phyloP scores from a whole-genome alignment of 108 stramenopile genomes.

The Seminavis robusta region DNA sequence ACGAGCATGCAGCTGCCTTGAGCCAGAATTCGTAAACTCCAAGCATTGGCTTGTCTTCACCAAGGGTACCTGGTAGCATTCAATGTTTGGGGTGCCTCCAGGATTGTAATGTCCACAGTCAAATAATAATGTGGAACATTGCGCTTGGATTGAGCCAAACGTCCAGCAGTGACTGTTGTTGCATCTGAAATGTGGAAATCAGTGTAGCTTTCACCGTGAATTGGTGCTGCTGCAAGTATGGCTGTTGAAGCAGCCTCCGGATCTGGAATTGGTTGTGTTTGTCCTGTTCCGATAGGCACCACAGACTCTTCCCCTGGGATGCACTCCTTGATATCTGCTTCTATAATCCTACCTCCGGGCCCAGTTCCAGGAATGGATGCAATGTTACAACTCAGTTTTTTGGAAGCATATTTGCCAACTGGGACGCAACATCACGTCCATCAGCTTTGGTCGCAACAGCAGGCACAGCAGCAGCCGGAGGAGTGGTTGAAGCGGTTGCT shows the following conservation, averaged over 20 bases:
- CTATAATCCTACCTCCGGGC: slow-evolving; percentile 91
- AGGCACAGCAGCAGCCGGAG: slow-evolving; percentile 18
- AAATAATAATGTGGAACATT: slow-evolving; percentile 97
- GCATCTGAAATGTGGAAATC: slow-evolving; percentile 58
- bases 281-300: slow-evolving; percentile 17
- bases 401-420: slow-evolving; percentile 82
- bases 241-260: slow-evolving; percentile 38
- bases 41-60: slow-evolving; percentile 69
- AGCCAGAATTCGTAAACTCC: slow-evolving; percentile 97
- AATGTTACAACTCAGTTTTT: slow-evolving; percentile 78
- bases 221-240: slow-evolving; percentile 31
- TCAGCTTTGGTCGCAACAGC: slow-evolving; percentile 34
- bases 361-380: slow-evolving; percentile 84
- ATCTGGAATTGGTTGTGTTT: slow-evolving; percentile 31
- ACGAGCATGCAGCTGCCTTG: slow-evolving; percentile 93
- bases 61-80: slow-evolving; percentile 40
- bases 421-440: slow-evolving; percentile 86
- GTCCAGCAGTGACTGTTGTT: slow-evolving; percentile 92
- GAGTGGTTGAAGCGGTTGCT: slow-evolving; percentile 24
- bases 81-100: slow-evolving; percentile 80
- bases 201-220: slow-evolving; percentile 31
- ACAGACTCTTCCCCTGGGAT: slow-evolving; percentile 35
- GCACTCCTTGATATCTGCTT: slow-evolving; percentile 90
- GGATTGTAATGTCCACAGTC: slow-evolving; percentile 80
- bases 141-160: slow-evolving; percentile 94